These are phyloP conservation scores for Lecanicillium sp. DNA, from an alignment of 2,329 filamentous ascomycete species.

Conservation along the genomic window DNA sequence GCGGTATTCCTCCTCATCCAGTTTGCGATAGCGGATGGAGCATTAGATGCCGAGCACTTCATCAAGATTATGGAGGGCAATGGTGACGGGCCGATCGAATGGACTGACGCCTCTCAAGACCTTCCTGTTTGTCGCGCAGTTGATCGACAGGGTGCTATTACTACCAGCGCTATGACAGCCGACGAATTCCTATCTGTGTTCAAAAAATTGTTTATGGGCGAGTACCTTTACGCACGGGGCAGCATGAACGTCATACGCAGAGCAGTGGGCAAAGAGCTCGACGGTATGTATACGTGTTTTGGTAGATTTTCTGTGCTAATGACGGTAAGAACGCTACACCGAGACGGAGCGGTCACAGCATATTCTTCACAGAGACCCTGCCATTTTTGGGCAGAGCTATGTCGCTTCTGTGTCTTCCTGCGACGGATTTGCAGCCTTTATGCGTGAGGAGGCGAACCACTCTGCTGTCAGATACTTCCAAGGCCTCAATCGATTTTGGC, in stretches of 20 bases:
- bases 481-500: constrained; percentile 1
- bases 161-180: constrained; percentile 1
- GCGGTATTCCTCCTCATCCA: constrained; percentile 3
- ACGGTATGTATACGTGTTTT: constrained; percentile 1
- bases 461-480: constrained; percentile 3
- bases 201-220: constrained; percentile 1
- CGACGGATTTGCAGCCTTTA: constrained; percentile 2
- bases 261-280: constrained; percentile 3
- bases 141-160: constrained; percentile 1
- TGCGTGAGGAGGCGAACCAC: constrained; percentile 1
- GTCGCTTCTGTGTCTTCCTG: constrained; percentile 1
- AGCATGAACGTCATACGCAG: constrained; percentile 2
- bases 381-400: constrained; percentile 6
- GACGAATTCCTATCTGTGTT: constrained; percentile 1
- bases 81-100: constrained; percentile 3
- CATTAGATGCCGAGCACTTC: constrained; percentile 3
- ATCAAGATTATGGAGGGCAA: constrained; percentile 1
- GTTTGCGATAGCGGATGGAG: constrained; percentile 6
- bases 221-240: constrained; percentile 1
- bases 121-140: constrained; percentile 1
- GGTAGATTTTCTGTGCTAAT: not conserved
- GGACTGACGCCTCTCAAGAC: not conserved
- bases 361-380: constrained; percentile 2
- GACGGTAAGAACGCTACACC: constrained; percentile 2
- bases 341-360: constrained; percentile 1